Evolutionary conservation across 495 filamentous ascomycete species (phyloP).

Genomic region (Penicillium samsonianum): DNA sequence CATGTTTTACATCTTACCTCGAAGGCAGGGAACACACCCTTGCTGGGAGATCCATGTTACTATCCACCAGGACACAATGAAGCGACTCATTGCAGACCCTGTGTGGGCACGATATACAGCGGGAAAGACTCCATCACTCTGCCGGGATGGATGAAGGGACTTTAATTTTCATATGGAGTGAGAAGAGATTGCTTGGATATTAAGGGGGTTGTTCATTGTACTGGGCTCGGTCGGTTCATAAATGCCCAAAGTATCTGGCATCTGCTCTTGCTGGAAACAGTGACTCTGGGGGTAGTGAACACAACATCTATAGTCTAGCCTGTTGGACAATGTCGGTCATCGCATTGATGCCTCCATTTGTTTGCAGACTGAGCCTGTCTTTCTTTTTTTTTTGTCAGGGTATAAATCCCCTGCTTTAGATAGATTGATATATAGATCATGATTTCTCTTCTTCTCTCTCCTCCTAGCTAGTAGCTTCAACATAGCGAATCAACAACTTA

Average conservation of each 20-base stretch:
- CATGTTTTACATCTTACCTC: slow-evolving; percentile 5
- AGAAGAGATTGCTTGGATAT: slow-evolving; percentile 3
- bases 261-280: not conserved
- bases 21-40: not conserved
- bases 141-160: slow-evolving; percentile 1
- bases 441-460: too few relatives aligned
- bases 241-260: not conserved
- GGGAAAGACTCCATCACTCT: not conserved
- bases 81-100: slow-evolving; percentile 4
- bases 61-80: slow-evolving; percentile 3
- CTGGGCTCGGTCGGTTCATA: slow-evolving; percentile 1
- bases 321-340: too few relatives aligned
- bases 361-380: too few relatives aligned
- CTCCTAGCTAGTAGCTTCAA: too few relatives aligned
- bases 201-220: slow-evolving; percentile 3
- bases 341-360: too few relatives aligned
- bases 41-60: slow-evolving; percentile 4
- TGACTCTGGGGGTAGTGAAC: not conserved
- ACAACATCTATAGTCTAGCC: slow-evolving; percentile 2
- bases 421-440: too few relatives aligned
- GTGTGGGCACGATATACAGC: slow-evolving; percentile 1
- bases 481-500: not conserved
- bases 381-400: too few relatives aligned
- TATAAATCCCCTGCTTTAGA: too few relatives aligned
- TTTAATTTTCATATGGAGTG: slow-evolving; percentile 3